Evolutionary conservation across 1,284 basidiomycete species (phyloP).

Genomic region (Microbotryomycetes sp.): DNA sequence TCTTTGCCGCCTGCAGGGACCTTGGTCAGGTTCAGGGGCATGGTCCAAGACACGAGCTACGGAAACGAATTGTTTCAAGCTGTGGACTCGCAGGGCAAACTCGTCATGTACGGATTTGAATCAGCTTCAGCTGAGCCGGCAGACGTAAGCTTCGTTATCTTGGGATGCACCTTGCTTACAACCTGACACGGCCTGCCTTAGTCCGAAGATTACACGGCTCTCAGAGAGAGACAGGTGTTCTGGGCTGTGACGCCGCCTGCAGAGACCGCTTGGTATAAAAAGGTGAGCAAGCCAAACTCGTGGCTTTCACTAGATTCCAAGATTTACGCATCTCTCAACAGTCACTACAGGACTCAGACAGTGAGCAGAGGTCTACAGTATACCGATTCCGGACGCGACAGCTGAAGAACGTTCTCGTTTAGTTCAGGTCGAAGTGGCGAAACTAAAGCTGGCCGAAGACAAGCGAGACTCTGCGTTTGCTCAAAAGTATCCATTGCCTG

Average conservation of each 20-base stretch:
- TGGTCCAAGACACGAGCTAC: conserved; percentile 42
- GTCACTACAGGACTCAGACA: too few species aligned
- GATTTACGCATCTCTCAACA: too few species aligned
- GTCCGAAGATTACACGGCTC: conserved; percentile 32
- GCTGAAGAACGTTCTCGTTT: not conserved
- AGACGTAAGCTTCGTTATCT: not conserved
- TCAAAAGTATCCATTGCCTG: conserved; percentile 30
- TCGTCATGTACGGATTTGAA: conserved; percentile 30
- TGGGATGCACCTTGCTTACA: not conserved
- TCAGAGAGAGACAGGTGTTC: conserved; percentile 39
- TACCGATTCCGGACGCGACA: too few species aligned
- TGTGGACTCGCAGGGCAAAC: conserved; percentile 14
- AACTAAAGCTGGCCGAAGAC: not conserved
- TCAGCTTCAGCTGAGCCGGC: not conserved
- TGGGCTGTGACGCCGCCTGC: conserved; percentile 39
- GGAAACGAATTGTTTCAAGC: conserved; percentile 39
- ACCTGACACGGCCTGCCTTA: too few species aligned
- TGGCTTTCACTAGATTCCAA: too few species aligned
- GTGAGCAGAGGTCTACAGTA: too few species aligned
- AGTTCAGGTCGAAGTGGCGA: not conserved
- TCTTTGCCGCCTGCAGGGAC: conserved; percentile 10
- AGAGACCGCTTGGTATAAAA: conserved; percentile 36
- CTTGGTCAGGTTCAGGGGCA: conserved; percentile 39
- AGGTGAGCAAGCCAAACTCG: too few species aligned
- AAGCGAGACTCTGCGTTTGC: not conserved